Base-by-base conservation (phyloP, 352 stramenopile genomes). In the Elongisporangium anandrum region DNA sequence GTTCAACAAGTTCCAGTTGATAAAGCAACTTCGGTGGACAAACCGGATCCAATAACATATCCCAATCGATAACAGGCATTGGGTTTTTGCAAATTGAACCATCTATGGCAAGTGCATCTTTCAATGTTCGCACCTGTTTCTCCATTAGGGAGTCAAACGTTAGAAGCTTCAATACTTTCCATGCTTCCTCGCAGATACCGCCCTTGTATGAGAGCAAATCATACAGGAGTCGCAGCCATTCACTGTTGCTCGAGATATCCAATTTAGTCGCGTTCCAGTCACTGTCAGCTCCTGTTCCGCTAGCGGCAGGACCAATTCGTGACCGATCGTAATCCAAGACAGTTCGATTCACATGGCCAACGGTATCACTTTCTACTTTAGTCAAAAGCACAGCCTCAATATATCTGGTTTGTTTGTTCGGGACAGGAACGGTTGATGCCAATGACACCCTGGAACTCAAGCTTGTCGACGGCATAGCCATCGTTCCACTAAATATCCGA, bases 101-200 rank as follows among this genome's bases (percentile, higher is more conserved):
- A 64, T 93, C 84, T 26, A 92, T 90, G 15, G 69, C 77, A 22
- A 93, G 63, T 34, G 75, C 57, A 39, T 70, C 66, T 50, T 90
- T 87, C 17, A 95, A 61, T 17, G 79, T 87, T 20, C 81, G 81
- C 50, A 75, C 87, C 12, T 71, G 77, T 58, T 88, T 91, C 62
- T 90, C 83, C 75, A 92, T 89, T 21, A 65, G 45, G 8, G 73
- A 64, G 61, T 92, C 75, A 19, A 76, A 77, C 26, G 74, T 71
- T 13, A 95, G 61, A 26, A 92, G 62, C 52, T 88, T 93, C 15
- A 95, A 51, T 19, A 93, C 65, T 56, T 90, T 90, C 78, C 78
- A 90, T 10, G 78, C 79, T 69, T 90, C 85, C 62, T 91, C 85
- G 51, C 73, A 77, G 19, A 89, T 77, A 29, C 66, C 71, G 26